Base-by-base conservation (phyloP, 495 filamentous ascomycete genomes). In the Penicillium riverlandense region DNA sequence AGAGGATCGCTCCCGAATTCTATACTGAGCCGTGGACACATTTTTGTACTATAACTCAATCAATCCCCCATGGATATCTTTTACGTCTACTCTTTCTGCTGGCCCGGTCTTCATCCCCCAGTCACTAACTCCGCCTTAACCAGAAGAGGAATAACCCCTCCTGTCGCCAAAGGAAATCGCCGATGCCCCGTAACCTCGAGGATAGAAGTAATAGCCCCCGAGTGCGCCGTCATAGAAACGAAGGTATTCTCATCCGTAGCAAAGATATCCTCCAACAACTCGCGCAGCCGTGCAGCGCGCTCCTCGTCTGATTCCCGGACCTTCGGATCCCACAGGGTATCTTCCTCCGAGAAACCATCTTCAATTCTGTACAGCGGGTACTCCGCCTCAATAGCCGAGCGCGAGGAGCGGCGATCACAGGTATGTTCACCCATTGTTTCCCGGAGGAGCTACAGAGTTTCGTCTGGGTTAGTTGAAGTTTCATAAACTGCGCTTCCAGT, bases 341-440 rank as follows among this genome's bases (percentile, higher is more conserved):
- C 86, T 3, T 68, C 49, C 40, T 86, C 83, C 0, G 70, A 49
- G 49, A 95, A 85, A 0, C 76, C 76, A 0, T 59, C 41, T 54
- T 90, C 88, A 48, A 90, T 76, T 1, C 14, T 57, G 57, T 77
- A 90, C 9, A 40, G 44, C 0, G 86, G 85, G 48, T 79, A 88
- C 34, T 65, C 67, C 9, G 57, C 44, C 1, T 53, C 52, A 40
- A 94, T 90, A 41, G 59, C 72, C 6, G 77, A 66, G 48, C 77
- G 77, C 16, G 55, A 67, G 32, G 78, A 77, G 0, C 89, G 76
- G 5, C 76, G 75, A 61, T 95, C 89, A 65, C 89, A 95, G 7
- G 88, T 92, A 58, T 94, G 88, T 29, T 80, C 68, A 13, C 83
- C 79, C 44, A 90, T 75, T 1, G 79, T 76, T 61, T 95, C 89